Conservation (phyloP, 2,329 filamentous ascomycete genomes). For the Hymenoscyphus occultus region DNA sequence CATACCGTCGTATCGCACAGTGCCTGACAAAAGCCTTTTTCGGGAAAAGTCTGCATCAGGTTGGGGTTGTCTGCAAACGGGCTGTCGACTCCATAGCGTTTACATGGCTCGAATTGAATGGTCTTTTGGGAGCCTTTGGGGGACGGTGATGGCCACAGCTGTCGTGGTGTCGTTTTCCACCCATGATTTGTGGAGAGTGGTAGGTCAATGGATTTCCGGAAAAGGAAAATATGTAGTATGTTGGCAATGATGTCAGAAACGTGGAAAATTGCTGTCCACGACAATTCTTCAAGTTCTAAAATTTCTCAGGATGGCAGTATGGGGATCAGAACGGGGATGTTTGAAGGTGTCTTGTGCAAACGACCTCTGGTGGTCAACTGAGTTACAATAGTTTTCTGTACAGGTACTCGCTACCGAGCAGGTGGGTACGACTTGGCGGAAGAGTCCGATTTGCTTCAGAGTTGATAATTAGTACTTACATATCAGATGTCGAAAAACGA, state of each 20-base stretch:
- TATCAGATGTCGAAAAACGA: too few species aligned
- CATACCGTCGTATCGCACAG: background rate
- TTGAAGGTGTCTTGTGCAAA: too few species aligned
- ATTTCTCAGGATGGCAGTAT: background rate
- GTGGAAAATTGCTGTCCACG: background rate
- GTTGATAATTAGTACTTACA: too few species aligned
- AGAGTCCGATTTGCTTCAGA: too few species aligned
- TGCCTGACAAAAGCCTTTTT: background rate
- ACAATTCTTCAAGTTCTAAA: background rate
- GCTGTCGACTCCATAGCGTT: background rate
- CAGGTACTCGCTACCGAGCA: too few species aligned
- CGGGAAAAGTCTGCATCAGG: background rate
- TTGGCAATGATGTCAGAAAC: background rate
- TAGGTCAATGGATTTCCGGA: background rate
- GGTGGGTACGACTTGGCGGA: too few species aligned
- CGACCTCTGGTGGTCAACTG: too few species aligned
- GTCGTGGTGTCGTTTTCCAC: background rate
- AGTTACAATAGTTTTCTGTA: too few species aligned
- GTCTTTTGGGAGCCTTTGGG: background rate
- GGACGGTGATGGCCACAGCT: background rate
- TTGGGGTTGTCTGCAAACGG: background rate
- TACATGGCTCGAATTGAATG: background rate
- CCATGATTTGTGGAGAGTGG: background rate
- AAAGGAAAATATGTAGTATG: background rate
- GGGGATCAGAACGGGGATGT: too few species aligned